Conservation (phyloP, 148 eudicot species). For the Silene latifolia region DNA sequence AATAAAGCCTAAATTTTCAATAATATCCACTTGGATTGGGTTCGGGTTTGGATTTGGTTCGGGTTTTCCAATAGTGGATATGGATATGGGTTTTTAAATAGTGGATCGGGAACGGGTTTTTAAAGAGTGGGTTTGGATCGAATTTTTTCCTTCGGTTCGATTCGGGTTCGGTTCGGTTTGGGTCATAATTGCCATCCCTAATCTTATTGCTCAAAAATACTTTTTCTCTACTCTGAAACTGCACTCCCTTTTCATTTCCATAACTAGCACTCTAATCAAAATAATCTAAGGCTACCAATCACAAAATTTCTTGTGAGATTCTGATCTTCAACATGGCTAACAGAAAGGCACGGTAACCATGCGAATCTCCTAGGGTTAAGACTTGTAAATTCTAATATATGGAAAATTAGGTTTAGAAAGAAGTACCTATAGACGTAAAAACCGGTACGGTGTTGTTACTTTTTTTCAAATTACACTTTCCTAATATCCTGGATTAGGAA, state of each 20-base stretch:
- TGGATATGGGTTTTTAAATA: no score
- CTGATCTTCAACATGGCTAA: neutral
- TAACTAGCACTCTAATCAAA: neutral
- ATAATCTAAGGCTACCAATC: neutral
- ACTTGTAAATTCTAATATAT: neutral
- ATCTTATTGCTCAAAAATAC: neutral
- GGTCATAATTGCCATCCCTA: no score
- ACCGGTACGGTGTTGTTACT: neutral
- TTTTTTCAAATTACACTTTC: neutral
- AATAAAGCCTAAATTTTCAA: no score
- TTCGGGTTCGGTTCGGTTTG: no score
- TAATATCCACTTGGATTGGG: no score
- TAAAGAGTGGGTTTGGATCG: no score
- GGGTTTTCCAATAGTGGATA: no score
- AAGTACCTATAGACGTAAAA: neutral
- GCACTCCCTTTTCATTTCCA: neutral
- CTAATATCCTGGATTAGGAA: neutral
- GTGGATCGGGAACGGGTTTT: no score
- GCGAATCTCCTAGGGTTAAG: neutral
- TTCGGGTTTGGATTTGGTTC: no score
- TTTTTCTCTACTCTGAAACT: neutral
- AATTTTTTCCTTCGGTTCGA: no score
- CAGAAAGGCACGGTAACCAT: no score
- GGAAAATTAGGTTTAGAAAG: neutral
- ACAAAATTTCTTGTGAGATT: neutral